These are phyloP conservation scores for Alternaria atra DNA, from an alignment of 2,329 filamentous ascomycete genomes.

Conservation along the genomic window DNA sequence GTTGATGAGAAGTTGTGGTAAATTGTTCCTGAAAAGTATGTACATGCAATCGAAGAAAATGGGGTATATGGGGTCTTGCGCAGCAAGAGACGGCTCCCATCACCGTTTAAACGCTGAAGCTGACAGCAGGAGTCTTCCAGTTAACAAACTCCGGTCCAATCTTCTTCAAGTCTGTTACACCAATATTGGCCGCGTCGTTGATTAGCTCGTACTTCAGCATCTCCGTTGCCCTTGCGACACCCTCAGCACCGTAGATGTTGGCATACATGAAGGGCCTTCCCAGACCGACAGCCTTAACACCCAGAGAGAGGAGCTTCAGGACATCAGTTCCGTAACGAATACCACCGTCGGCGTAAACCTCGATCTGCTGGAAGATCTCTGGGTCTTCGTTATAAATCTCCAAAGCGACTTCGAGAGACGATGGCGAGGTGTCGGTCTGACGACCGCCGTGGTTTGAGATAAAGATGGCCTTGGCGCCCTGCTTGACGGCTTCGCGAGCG, in stretches of 20 bases:
- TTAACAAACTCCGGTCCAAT: slow-evolving; percentile 37
- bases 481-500: slow-evolving; percentile 47
- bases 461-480: slow-evolving; percentile 52
- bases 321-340: slow-evolving; percentile 53
- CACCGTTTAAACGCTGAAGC: slow-evolving; percentile 3
- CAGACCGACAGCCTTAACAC: slow-evolving; percentile 55
- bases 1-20: background rate
- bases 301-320: slow-evolving; percentile 51
- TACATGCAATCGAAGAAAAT: background rate
- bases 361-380: slow-evolving; percentile 51
- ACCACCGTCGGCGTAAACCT: slow-evolving; percentile 54
- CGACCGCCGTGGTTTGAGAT: slow-evolving; percentile 56
- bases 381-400: slow-evolving; percentile 71
- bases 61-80: background rate
- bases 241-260: slow-evolving; percentile 66
- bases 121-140: slow-evolving; percentile 23
- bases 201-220: slow-evolving; percentile 62
- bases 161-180: slow-evolving; percentile 42
- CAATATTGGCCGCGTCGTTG: slow-evolving; percentile 46
- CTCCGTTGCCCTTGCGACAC: slow-evolving; percentile 65
- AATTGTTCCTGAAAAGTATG: background rate
- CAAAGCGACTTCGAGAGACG: slow-evolving; percentile 76
- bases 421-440: slow-evolving; percentile 62
- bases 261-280: slow-evolving; percentile 62
- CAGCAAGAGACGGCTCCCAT: background rate